Evolutionary conservation across 208 protist genomes (phyloP).

Genomic region (Wallacemonas collosoma): DNA sequence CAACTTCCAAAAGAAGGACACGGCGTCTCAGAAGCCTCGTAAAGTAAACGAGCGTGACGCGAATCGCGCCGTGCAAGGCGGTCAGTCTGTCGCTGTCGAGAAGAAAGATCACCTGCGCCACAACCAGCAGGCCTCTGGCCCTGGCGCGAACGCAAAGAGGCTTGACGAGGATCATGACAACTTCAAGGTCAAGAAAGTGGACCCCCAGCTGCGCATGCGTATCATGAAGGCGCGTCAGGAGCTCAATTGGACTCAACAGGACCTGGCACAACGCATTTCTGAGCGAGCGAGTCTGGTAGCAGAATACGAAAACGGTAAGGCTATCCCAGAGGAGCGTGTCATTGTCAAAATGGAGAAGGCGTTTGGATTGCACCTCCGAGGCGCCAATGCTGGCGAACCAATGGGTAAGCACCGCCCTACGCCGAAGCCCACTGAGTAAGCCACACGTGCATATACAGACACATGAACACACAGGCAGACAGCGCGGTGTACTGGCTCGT

Average conservation of each 20-base stretch:
- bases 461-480: not conserved
- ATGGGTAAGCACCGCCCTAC: slow-evolving; percentile 63
- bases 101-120: slow-evolving; percentile 67
- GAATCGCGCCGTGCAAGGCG: slow-evolving; percentile 75
- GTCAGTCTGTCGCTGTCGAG: slow-evolving; percentile 62
- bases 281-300: slow-evolving; percentile 85
- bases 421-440: slow-evolving; percentile 60
- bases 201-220: slow-evolving; percentile 70
- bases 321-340: slow-evolving; percentile 91
- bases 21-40: slow-evolving; percentile 31
- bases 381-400: slow-evolving; percentile 85
- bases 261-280: slow-evolving; percentile 82
- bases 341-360: slow-evolving; percentile 94
- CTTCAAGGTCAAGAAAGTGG: slow-evolving; percentile 86
- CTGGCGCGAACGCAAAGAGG: slow-evolving; percentile 86
- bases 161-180: slow-evolving; percentile 86
- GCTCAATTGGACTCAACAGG: slow-evolving; percentile 88
- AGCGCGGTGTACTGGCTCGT: not conserved
- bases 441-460: not conserved
- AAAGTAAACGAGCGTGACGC: slow-evolving; percentile 71
- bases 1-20: slow-evolving; percentile 60
- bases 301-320: slow-evolving; percentile 94
- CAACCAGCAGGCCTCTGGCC: slow-evolving; percentile 64
- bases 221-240: slow-evolving; percentile 85
- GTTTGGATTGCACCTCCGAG: slow-evolving; percentile 90